phyloP scores from a whole-genome alignment of 2,329 filamentous ascomycete species.

The Diaporthe aspalathi region DNA sequence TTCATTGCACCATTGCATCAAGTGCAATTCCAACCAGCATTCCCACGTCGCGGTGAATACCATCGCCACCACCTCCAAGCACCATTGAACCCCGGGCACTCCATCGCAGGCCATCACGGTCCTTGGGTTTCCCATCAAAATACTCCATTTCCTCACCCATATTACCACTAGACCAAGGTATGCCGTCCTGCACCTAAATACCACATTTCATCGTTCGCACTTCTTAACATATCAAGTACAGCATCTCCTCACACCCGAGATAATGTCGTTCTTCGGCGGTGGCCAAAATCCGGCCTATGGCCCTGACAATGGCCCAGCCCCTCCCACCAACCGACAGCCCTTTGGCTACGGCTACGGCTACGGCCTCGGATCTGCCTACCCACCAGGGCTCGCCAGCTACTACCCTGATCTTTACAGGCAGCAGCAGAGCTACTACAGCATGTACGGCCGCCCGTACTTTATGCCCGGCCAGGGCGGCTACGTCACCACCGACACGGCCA shows the following conservation, averaged over 20 bases:
- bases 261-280: slow-evolving; percentile 3
- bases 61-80: neutral
- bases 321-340: slow-evolving; percentile 1
- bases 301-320: slow-evolving; percentile 15
- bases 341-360: neutral
- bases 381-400: neutral
- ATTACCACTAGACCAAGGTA: neutral
- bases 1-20: neutral
- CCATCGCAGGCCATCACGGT: slow-evolving; percentile 3
- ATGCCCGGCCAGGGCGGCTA: slow-evolving; percentile 34
- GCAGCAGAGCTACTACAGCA: neutral
- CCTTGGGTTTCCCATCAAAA: neutral
- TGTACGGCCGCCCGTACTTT: neutral
- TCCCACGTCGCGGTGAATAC: neutral
- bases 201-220: rapidly evolving
- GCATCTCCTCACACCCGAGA: neutral
- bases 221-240: neutral
- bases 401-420: neutral
- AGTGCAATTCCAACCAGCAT: neutral
- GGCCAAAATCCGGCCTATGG: slow-evolving; percentile 35
- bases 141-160: neutral
- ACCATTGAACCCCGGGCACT: neutral
- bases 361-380: neutral
- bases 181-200: too few species aligned
- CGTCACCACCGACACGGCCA: neutral